Evolutionary conservation across 2,329 filamentous ascomycete species (phyloP), one percentile per base, ranked within the genome.

Genomic region (Aspergillus phoenicis): DNA sequence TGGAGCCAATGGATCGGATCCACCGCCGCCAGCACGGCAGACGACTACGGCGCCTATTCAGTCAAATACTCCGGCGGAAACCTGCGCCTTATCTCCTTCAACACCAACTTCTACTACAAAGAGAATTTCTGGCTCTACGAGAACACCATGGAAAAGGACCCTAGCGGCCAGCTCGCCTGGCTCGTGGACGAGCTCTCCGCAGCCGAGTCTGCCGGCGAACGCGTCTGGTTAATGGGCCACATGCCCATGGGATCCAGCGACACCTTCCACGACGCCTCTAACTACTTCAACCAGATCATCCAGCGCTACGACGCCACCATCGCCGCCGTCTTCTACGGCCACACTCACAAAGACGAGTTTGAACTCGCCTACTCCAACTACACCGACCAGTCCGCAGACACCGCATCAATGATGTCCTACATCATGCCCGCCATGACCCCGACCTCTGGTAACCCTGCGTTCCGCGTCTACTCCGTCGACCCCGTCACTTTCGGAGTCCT

Each of bases 331-430:
- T 84, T 85, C 74, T 85, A 81, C 63, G 83, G 83, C 5, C 83
- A 85, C 62, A 85, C 81, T 0, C 83, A 85, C 62, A 82, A 85
- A 66, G 83, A 85, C 63, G 77, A 85, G 62, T 71, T 83, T 43
- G 80, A 83, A 74, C 78, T 85, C 26, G 85, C 82, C 72, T 85
- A 85, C 63, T 74, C 81, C 62, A 81, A 84, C 67, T 83, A 83
- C 57, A 84, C 82, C 0, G 66, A 76, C 0, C 77, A 72, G 43
- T 73, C 73, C 48, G 67, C 71, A 4, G 70, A 69, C 11, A 80
- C 76, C 5, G 83, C 83, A 2, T 67, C 83, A n/a, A 79, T 76
- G 5, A 73, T 78, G 1, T 82, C 80, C 33, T 85, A 83, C 82
- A 82, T 85, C 51, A 79, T 79, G 1, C 83, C 83, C 1, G 79